phyloP scores from a whole-genome alignment of 192 early-diverging fungal genomes.

The Linnemannia hyalina region DNA sequence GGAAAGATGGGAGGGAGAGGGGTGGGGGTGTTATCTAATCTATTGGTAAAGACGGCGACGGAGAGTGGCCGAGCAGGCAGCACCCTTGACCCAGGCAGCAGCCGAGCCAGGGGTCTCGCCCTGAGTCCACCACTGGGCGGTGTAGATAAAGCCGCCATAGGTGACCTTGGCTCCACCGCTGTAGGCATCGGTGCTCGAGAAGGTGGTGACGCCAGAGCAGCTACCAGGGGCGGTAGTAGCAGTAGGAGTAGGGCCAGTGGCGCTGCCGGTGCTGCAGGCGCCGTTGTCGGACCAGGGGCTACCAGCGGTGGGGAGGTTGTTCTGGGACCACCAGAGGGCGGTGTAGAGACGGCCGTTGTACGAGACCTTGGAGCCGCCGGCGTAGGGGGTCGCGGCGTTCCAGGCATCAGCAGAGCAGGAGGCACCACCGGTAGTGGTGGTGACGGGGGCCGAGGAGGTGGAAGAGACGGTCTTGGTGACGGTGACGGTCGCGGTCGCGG shows the following conservation, averaged over 20 bases:
- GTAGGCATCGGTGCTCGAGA: constrained; percentile 45
- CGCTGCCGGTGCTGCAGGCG: constrained; percentile 2
- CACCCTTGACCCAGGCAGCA: constrained; percentile 52
- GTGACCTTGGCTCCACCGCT: constrained; percentile 53
- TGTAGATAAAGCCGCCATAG: constrained; percentile 51
- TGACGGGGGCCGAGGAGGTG: constrained; percentile 20
- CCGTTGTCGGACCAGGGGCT: constrained; percentile 53
- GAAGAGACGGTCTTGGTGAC: constrained; percentile 27
- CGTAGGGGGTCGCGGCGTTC: constrained; percentile 45
- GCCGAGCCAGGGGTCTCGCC: constrained; percentile 48
- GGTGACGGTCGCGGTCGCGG: constrained; percentile 37
- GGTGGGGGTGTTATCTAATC: background rate
- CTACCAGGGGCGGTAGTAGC: constrained; percentile 22
- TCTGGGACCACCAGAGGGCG: constrained; percentile 61
- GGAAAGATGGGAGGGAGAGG: background rate
- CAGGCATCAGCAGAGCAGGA: constrained; percentile 56
- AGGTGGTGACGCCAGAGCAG: constrained; percentile 48
- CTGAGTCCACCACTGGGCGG: constrained; percentile 61
- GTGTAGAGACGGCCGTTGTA: constrained; percentile 62
- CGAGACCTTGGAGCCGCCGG: constrained; percentile 52
- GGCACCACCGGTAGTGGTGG: constrained; percentile 13
- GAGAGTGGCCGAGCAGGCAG: constrained; percentile 48
- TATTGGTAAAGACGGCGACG: constrained; percentile 38
- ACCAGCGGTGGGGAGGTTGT: constrained; percentile 45
- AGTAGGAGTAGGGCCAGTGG: constrained; percentile 24